Conservation (phyloP, 305 asterid genomes). For the Salvia sclarea region DNA sequence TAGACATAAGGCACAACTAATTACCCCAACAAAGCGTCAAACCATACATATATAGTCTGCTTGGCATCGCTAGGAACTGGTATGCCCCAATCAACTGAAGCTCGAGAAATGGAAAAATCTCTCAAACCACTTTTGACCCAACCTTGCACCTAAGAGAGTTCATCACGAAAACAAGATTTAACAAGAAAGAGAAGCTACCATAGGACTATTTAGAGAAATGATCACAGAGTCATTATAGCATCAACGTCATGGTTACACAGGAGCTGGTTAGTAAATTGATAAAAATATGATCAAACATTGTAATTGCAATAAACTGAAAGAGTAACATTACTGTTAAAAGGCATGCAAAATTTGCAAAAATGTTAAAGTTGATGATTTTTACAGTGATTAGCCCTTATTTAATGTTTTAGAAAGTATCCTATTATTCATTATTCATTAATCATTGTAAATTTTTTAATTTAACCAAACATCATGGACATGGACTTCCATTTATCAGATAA, state of each 20-base stretch:
- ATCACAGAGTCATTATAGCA: conserved; percentile 15
- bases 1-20: conserved; percentile 30
- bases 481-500: neutral
- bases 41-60: conserved; percentile 98
- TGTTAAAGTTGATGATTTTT: neutral
- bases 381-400: neutral
- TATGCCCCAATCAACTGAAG: conserved; percentile 94
- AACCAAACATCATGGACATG: neutral
- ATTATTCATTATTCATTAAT: neutral
- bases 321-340: neutral
- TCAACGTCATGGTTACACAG: neutral
- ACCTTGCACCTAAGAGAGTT: conserved; percentile 75
- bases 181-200: conserved; percentile 25
- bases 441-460: neutral
- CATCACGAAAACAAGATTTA: conserved; percentile 9
- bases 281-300: neutral
- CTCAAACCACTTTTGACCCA: conserved; percentile 91
- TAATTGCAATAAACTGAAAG: neutral
- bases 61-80: conserved; percentile 78
- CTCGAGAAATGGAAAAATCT: conserved; percentile 95
- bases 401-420: no score
- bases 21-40: conserved; percentile 99
- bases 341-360: neutral
- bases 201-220: conserved; percentile 6
- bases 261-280: neutral